Percentiles rank a stretch among this genome's conserved stretches.
phyloP scores from a whole-genome alignment of 179 eudicot genomes.

The Nepenthes alata region DNA sequence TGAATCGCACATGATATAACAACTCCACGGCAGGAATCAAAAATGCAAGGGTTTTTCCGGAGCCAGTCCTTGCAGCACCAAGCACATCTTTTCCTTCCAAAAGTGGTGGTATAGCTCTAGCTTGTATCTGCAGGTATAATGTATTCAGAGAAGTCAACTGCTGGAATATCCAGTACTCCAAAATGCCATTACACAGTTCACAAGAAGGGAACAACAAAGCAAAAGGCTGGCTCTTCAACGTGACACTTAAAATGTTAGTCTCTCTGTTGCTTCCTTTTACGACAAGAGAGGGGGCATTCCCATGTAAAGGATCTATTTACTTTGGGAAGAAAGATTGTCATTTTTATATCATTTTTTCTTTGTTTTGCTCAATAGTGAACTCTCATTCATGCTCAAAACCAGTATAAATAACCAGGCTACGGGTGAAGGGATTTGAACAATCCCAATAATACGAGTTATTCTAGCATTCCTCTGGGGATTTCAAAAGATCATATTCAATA shows the following conservation, averaged over 20 bases:
- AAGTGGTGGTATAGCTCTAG: slow-evolving; percentile 65
- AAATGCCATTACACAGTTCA: not conserved
- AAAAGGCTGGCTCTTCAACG: not conserved
- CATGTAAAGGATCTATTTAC: not conserved
- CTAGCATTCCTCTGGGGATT: too few relatives aligned
- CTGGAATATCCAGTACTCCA: not conserved
- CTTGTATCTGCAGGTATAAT: slow-evolving; percentile 53
- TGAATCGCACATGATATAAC: slow-evolving; percentile 35
- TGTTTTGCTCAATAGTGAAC: too few relatives aligned
- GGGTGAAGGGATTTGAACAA: too few relatives aligned
- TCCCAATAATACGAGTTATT: too few relatives aligned
- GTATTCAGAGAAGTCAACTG: not conserved
- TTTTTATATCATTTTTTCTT: too few relatives aligned
- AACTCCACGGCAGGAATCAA: slow-evolving; percentile 79
- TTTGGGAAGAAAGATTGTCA: too few relatives aligned
- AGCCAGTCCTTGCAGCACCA: slow-evolving; percentile 96
- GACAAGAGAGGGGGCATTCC: not conserved
- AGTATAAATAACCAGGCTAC: too few relatives aligned
- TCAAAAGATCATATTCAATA: too few relatives aligned
- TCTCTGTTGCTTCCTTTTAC: not conserved
- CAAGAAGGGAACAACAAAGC: not conserved
- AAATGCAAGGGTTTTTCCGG: slow-evolving; percentile 95
- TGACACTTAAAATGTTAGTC: not conserved
- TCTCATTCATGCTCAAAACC: too few relatives aligned
- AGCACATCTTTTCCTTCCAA: slow-evolving; percentile 78